These are phyloP conservation scores for Diaporthe helianthi DNA, from an alignment of 2,329 filamentous ascomycete genomes.

Conservation along the genomic window DNA sequence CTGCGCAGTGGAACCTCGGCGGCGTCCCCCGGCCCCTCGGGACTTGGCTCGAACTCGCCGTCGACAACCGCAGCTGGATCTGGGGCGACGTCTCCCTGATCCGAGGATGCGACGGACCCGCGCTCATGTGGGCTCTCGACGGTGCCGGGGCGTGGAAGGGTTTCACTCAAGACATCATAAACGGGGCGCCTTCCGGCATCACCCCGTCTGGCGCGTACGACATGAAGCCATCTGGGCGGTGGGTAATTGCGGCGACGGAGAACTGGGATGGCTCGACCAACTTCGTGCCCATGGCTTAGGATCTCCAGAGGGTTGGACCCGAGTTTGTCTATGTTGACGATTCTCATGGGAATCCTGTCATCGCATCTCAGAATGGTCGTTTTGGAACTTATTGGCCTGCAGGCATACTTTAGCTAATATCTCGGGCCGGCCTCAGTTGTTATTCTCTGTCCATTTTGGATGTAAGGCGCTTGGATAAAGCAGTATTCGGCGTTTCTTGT, in stretches of 20 bases:
- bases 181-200: constrained; percentile 35
- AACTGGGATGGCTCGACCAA: constrained; percentile 36
- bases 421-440: not conserved
- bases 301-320: constrained; percentile 37
- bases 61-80: constrained; percentile 36
- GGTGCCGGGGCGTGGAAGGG: constrained; percentile 39
- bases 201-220: constrained; percentile 32
- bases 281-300: constrained; percentile 38
- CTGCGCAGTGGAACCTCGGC: constrained; percentile 36
- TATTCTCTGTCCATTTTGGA: not conserved
- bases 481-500: not conserved
- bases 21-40: constrained; percentile 39
- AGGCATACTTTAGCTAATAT: constrained; percentile 26
- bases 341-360: constrained; percentile 40
- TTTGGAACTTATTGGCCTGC: constrained; percentile 34
- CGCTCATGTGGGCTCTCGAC: constrained; percentile 38
- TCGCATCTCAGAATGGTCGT: constrained; percentile 36
- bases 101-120: constrained; percentile 40
- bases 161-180: constrained; percentile 39
- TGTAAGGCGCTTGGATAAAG: not conserved
- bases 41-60: constrained; percentile 41
- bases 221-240: constrained; percentile 36
- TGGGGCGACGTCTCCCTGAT: constrained; percentile 43
- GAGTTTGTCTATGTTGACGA: constrained; percentile 40
- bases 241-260: constrained; percentile 40